Conservation (phyloP, 805 yeast species). For the Lipomyces orientalis region DNA sequence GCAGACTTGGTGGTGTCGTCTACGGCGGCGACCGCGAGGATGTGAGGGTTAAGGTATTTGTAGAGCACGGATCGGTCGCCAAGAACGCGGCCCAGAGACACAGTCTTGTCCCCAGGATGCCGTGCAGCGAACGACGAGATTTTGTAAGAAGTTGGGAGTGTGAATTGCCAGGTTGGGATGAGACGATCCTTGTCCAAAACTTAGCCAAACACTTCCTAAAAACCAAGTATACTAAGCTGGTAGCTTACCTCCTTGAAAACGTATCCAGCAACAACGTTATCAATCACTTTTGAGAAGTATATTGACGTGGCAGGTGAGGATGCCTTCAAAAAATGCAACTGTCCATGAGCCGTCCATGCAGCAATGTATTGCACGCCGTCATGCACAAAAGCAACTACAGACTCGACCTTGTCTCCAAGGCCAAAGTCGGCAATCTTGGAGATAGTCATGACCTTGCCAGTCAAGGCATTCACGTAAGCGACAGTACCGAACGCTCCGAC, state of each 20-base stretch:
- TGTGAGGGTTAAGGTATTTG: slow-evolving; percentile 80
- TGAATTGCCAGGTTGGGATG: slow-evolving; percentile 50
- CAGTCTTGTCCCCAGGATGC: slow-evolving; percentile 51
- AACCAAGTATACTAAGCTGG: not conserved
- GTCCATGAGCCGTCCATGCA: slow-evolving; percentile 31
- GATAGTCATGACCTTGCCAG: slow-evolving; percentile 12
- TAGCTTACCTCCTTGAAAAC: slow-evolving; percentile 18
- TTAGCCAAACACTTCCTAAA: not conserved
- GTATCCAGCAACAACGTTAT: slow-evolving; percentile 34
- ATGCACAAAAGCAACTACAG: slow-evolving; percentile 13
- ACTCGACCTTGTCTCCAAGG: slow-evolving; percentile 28
- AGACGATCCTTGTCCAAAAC: slow-evolving; percentile 23
- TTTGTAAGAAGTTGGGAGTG: slow-evolving; percentile 45
- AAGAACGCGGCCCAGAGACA: slow-evolving; percentile 70
- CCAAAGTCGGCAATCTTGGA: slow-evolving; percentile 4
- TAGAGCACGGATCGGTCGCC: slow-evolving; percentile 76
- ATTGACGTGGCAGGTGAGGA: slow-evolving; percentile 14
- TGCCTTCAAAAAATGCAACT: slow-evolving; percentile 14
- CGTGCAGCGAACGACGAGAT: slow-evolving; percentile 52
- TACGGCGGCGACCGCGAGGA: slow-evolving; percentile 58
- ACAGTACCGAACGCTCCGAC: slow-evolving; percentile 24
- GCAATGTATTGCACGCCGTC: slow-evolving; percentile 18
- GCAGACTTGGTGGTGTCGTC: slow-evolving; percentile 46
- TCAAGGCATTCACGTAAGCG: slow-evolving; percentile 17
- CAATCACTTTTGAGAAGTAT: slow-evolving; percentile 31